A percentile compares a stretch with the other conserved stretches of the same genome.
Conservation (phyloP, 73 alveolate species). For the Tetrahymena thermophila region DNA sequence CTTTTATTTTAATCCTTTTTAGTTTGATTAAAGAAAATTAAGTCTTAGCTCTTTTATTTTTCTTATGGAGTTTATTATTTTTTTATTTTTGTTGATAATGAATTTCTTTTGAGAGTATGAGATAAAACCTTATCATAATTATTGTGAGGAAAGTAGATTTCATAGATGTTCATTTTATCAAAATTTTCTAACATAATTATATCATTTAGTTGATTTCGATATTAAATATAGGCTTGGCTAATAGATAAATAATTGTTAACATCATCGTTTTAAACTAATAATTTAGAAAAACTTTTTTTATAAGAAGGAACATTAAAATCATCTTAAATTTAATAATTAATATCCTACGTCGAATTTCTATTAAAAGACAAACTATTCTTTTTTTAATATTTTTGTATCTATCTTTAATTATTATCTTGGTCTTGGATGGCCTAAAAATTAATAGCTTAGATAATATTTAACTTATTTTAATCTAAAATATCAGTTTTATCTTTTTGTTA, state of each 20-base stretch:
- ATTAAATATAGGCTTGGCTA: too few relatives aligned
- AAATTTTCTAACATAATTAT: background rate
- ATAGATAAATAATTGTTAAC: background rate
- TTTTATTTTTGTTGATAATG: background rate
- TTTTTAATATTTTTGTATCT: background rate
- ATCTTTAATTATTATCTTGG: too few relatives aligned
- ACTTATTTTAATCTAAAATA: too few relatives aligned
- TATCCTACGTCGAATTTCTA: background rate
- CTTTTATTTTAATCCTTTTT: too few relatives aligned
- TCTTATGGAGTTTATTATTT: background rate
- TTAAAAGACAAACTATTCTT: background rate
- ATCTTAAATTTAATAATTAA: background rate
- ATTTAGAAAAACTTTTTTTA: background rate
- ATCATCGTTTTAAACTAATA: too few relatives aligned
- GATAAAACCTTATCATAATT: background rate
- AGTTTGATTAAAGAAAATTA: too few relatives aligned
- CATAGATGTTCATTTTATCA: background rate
- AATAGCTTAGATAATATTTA: too few relatives aligned
- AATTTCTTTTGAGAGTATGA: background rate
- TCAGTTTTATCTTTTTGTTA: too few relatives aligned
- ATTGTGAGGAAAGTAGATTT: background rate
- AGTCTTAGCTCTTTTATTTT: background rate
- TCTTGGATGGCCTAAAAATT: too few relatives aligned
- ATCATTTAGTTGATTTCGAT: too few relatives aligned
- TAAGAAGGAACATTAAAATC: background rate